These are phyloP conservation scores for Aspergillus campestris DNA, from an alignment of 495 filamentous ascomycete genomes.

Conservation along the genomic window DNA sequence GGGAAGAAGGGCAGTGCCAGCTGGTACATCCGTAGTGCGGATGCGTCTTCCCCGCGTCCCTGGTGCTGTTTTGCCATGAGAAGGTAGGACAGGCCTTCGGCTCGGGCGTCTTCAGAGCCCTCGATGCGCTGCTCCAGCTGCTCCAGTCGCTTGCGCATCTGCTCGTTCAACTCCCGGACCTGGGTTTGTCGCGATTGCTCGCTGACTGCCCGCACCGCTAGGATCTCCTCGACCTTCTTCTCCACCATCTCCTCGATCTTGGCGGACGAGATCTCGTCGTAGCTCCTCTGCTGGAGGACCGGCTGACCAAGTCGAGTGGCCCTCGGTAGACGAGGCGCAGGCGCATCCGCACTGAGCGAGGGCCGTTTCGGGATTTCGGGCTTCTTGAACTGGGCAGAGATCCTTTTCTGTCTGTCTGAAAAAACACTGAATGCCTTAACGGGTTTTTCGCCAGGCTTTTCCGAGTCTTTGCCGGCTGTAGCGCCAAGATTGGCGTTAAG, in stretches of 20 bases:
- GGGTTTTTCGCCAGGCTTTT: conserved; percentile 58
- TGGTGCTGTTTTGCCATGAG: conserved; percentile 90
- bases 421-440: conserved; percentile 77
- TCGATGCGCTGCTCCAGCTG: conserved; percentile 79
- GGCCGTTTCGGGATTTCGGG: conserved; percentile 28
- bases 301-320: conserved; percentile 21
- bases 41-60: conserved; percentile 66
- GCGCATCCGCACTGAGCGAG: conserved; percentile 32
- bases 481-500: conserved; percentile 50
- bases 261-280: conserved; percentile 55
- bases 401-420: conserved; percentile 52
- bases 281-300: conserved; percentile 14
- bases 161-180: conserved; percentile 56
- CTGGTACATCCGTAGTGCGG: conserved; percentile 79
- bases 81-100: conserved; percentile 74
- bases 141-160: conserved; percentile 72
- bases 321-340: conserved; percentile 20
- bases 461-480: conserved; percentile 37
- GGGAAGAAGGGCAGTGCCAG: conserved; percentile 80
- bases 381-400: conserved; percentile 30
- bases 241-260: conserved; percentile 87
- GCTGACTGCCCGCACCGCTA: conserved; percentile 57
- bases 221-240: conserved; percentile 79
- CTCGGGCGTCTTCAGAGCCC: conserved; percentile 59
- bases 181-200: conserved; percentile 41